phyloP scores from a whole-genome alignment of 495 filamentous ascomycete genomes.

The Pseudoneurospora amorphoporcata region DNA sequence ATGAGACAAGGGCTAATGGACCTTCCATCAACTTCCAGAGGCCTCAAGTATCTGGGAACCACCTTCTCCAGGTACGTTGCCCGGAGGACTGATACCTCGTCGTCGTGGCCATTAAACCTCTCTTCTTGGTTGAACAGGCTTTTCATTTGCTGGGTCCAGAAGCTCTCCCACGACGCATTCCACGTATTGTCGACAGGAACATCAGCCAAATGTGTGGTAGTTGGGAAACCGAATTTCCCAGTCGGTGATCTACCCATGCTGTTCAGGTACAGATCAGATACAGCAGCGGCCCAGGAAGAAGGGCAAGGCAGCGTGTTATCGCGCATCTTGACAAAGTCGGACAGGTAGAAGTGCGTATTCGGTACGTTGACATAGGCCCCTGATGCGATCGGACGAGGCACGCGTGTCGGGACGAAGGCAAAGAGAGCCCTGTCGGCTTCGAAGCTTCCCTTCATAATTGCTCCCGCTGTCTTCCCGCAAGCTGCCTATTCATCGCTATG shows the following conservation, averaged over 20 bases:
- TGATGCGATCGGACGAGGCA: slow-evolving; percentile 11
- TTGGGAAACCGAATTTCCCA: not conserved
- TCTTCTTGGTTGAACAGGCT: slow-evolving; percentile 11
- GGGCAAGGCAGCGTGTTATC: not conserved
- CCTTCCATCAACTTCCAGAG: slow-evolving; percentile 31
- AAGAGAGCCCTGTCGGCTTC: not conserved
- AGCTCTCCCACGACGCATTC: slow-evolving; percentile 30
- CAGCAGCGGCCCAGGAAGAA: not conserved
- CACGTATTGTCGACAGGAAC: not conserved
- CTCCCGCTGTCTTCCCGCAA: not conserved
- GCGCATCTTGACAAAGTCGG: not conserved
- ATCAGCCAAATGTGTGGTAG: slow-evolving; percentile 26
- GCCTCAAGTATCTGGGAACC: slow-evolving; percentile 26
- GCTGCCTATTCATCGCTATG: not conserved
- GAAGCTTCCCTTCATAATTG: not conserved
- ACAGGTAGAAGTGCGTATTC: slow-evolving; percentile 1
- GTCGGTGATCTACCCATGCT: slow-evolving; percentile 3
- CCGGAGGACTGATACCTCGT: not conserved
- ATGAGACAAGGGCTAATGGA: slow-evolving; percentile 32
- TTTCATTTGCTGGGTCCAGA: slow-evolving; percentile 24
- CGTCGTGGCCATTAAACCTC: not conserved
- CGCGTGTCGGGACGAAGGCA: slow-evolving; percentile 13
- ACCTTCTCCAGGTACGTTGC: slow-evolving; percentile 21
- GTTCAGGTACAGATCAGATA: not conserved
- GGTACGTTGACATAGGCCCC: slow-evolving; percentile 11